Conservation (phyloP, 441 rosid species). For the Adansonia madagascariensis region DNA sequence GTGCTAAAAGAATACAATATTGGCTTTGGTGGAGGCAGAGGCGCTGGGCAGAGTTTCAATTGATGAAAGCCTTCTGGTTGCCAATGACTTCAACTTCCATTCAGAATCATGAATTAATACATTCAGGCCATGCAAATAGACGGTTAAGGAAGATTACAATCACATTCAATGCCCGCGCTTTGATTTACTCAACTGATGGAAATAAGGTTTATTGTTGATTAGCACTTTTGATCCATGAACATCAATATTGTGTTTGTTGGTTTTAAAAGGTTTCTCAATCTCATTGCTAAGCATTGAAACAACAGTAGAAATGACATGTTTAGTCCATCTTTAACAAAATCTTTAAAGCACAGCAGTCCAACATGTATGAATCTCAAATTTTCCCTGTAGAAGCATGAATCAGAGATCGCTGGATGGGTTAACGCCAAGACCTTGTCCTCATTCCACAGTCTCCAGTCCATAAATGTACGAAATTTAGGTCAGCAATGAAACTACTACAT, state of each 20-base stretch:
- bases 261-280: slow-evolving; percentile 32
- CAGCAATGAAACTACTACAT: too few species aligned
- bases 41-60: background rate
- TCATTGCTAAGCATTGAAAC: slow-evolving; percentile 57
- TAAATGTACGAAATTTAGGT: slow-evolving; percentile 5
- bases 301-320: slow-evolving; percentile 32
- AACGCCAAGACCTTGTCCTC: slow-evolving; percentile 35
- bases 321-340: slow-evolving; percentile 53
- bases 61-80: too few species aligned
- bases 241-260: background rate
- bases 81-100: too few species aligned
- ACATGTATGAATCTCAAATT: slow-evolving; percentile 50
- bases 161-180: too few species aligned
- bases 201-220: too few species aligned
- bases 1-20: background rate
- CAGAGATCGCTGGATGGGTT: too few species aligned
- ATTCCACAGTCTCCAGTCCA: slow-evolving; percentile 68
- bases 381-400: slow-evolving; percentile 23
- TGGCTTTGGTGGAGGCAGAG: background rate
- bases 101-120: too few species aligned
- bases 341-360: slow-evolving; percentile 63
- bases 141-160: too few species aligned
- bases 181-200: background rate
- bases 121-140: too few species aligned
- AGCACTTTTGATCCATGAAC: background rate